These are phyloP conservation scores for Carex cristatella DNA, from an alignment of 176 grass and related monocot genomes.

Conservation along the genomic window DNA sequence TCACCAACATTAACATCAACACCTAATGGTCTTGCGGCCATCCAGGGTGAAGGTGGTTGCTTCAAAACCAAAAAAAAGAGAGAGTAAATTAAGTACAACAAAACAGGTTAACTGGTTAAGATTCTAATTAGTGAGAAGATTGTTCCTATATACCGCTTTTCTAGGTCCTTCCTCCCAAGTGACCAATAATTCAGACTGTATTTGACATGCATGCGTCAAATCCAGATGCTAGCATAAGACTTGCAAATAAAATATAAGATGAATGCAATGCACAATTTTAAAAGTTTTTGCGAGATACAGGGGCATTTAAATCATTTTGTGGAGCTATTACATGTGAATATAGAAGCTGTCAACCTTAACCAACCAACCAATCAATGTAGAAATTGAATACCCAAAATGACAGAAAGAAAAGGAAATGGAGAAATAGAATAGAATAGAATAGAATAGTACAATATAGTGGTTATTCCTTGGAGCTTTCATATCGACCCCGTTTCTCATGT, in stretches of 20 bases:
- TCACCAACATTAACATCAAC: constrained; percentile 94
- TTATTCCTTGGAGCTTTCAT: constrained; percentile 53
- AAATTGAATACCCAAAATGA: not conserved
- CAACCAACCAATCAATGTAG: not conserved
- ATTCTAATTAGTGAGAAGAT: not conserved
- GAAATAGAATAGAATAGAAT: not conserved
- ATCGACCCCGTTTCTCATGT: constrained; percentile 66
- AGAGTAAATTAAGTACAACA: not conserved
- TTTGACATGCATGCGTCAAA: not conserved
- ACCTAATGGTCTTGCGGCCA: constrained; percentile 59
- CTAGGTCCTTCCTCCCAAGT: not conserved
- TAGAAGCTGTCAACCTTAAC: not conserved
- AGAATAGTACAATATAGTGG: constrained; percentile 62
- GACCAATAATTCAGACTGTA: not conserved
- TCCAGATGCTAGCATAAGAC: not conserved
- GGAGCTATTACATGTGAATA: not conserved
- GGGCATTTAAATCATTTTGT: not conserved
- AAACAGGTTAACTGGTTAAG: not conserved
- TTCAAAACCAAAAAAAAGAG: constrained; percentile 26
- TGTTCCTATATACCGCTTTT: not conserved
- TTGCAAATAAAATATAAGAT: not conserved
- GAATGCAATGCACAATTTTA: not conserved
- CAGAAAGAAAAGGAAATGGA: not conserved
- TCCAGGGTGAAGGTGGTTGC: constrained; percentile 78
- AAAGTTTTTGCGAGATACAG: not conserved